Evolutionary conservation across 2,329 filamentous ascomycete species (phyloP), one percentile per base, ranked within the genome.

Genomic region (Hymenotorrendiella dingleyae): DNA sequence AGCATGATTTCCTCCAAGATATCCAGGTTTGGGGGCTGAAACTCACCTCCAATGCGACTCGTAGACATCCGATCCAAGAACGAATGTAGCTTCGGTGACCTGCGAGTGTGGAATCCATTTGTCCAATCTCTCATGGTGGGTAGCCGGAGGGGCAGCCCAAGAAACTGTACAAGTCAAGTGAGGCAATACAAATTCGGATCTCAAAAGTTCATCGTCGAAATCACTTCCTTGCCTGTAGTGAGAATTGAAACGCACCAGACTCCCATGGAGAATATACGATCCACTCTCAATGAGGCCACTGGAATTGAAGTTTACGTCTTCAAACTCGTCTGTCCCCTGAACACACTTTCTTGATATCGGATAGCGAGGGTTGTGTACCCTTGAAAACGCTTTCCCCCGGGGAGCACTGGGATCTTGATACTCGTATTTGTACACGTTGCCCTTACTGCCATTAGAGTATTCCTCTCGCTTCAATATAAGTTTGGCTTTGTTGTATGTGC

Each of bases 41-140:
- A n/a, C n/a, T n/a, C n/a, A n/a, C n/a, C n/a, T 54, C 67, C 67
- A 71, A 53, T 65, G 66, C 42, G 69, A 69, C 53, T 76, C 69
- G 46, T 71, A 76, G 2, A 74, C 67, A 48, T 76, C 68, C 6
- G 70, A 59, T 6, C 67, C 70, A 46, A 75, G 67, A 3, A 74
- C 68, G 45, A 76, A 76, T 0, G 69, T 74, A 4, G 73, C 73
- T 55, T 74, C 69, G 4, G 68, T 73, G 2, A 76, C 70, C 38
- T 72, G 71, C 14, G 72, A 67, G 47, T 73, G 70, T 6, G 73
- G 73, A 40, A 76, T 75, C 54, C 73, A 76, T 36, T 67, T 64
- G 36, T 76, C 69, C 43, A 70, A 62, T 55, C 71, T 73, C 48
- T 74, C 68, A 3, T 69, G 66, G 49, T 70, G 68, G 14, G 66